Conservation (phyloP, 202 grass and related monocot species). For the Zizania palustris region DNA sequence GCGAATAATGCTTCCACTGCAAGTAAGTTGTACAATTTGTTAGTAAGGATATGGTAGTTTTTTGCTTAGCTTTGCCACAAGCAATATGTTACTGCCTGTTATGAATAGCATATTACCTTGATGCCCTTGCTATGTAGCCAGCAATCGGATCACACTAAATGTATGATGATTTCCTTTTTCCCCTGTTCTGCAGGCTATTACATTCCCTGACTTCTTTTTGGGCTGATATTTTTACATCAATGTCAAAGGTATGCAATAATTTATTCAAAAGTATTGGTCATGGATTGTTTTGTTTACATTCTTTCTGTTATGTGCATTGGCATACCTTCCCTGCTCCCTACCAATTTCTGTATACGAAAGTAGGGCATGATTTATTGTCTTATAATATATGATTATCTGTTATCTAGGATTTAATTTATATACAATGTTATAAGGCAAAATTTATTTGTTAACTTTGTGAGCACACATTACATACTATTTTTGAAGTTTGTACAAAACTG, state of each 20-base stretch:
- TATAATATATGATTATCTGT: not conserved
- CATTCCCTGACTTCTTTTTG: constrained; percentile 98
- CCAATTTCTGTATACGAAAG: not conserved
- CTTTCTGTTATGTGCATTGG: too few relatives aligned
- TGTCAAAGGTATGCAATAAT: constrained; percentile 80
- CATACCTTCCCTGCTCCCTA: too few relatives aligned
- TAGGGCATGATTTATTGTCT: not conserved
- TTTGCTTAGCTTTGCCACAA: constrained; percentile 19
- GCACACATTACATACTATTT: constrained; percentile 1
- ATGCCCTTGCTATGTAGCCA: not conserved
- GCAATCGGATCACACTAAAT: constrained; percentile 12
- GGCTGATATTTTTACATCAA: constrained; percentile 99
- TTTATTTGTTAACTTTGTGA: constrained; percentile 15
- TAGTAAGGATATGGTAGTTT: not conserved
- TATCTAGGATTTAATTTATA: constrained; percentile 20
- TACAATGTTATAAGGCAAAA: constrained; percentile 22
- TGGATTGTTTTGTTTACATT: constrained; percentile 2
- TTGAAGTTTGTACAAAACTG: constrained; percentile 13
- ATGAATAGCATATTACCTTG: not conserved
- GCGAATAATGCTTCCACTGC: constrained; percentile 90
- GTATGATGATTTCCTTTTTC: constrained; percentile 30
- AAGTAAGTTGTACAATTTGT: constrained; percentile 55
- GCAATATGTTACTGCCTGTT: not conserved
- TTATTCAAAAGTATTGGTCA: constrained; percentile 12
- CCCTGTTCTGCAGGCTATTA: constrained; percentile 69